A percentile compares a stretch with the other conserved stretches of the same genome.
Conservation (phyloP, 1,284 basidiomycete genomes). For the Cryptococcus neoformans region DNA sequence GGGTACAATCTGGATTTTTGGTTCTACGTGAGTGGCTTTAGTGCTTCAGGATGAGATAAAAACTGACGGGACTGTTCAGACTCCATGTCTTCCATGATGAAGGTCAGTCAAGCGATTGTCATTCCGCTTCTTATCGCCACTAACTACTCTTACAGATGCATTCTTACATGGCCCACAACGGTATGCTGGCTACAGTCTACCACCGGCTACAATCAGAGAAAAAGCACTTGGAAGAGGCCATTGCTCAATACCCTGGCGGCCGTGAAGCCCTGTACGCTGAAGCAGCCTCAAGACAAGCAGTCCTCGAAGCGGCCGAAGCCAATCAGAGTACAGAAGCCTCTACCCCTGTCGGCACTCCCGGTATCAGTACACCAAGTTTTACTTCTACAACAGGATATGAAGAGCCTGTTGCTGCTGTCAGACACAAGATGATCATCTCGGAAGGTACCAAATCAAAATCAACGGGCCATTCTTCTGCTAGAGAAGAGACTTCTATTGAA, state of each 20-base stretch:
- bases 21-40: slow-evolving; percentile 61
- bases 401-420: slow-evolving; percentile 6
- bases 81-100: slow-evolving; percentile 47
- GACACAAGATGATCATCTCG: slow-evolving; percentile 8
- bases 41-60: background rate
- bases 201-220: slow-evolving; percentile 37
- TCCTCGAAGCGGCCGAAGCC: slow-evolving; percentile 38
- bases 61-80: slow-evolving; percentile 24
- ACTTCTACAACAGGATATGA: slow-evolving; percentile 9
- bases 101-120: slow-evolving; percentile 21
- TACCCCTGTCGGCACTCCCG: slow-evolving; percentile 56
- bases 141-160: slow-evolving; percentile 57
- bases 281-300: slow-evolving; percentile 27
- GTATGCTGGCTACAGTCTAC: slow-evolving; percentile 65
- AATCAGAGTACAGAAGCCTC: slow-evolving; percentile 20
- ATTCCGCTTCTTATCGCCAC: background rate
- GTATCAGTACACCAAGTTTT: slow-evolving; percentile 41
- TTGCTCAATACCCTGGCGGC: slow-evolving; percentile 38
- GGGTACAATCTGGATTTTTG: slow-evolving; percentile 96
- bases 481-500: background rate
- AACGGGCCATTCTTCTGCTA: background rate
- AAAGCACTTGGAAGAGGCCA: slow-evolving; percentile 27
- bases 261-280: slow-evolving; percentile 33
- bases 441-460: background rate
- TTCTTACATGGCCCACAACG: slow-evolving; percentile 88